These are phyloP conservation scores for Agaricus sinodeliciosus DNA, from an alignment of 768 basidiomycete genomes.

Conservation along the genomic window DNA sequence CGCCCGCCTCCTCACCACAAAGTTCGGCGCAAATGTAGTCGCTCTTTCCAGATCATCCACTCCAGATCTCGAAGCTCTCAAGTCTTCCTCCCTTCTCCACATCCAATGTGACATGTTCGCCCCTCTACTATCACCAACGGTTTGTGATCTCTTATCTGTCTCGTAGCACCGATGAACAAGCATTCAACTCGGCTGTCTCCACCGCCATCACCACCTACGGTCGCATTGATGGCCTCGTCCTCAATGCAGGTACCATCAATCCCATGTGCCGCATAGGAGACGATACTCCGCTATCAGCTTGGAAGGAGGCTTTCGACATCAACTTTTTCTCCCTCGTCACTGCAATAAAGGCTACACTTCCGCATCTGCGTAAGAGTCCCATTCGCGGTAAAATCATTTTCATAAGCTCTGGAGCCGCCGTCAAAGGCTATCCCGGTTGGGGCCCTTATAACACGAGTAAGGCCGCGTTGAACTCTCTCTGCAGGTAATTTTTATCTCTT, in stretches of 20 bases:
- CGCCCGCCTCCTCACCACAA: conserved; percentile 54
- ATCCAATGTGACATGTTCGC: conserved; percentile 76
- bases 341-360: conserved; percentile 59
- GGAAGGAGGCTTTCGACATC: conserved; percentile 74
- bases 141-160: conserved; percentile 10
- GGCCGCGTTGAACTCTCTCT: conserved; percentile 85
- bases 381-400: conserved; percentile 66
- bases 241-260: conserved; percentile 80
- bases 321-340: conserved; percentile 85
- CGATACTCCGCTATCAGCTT: conserved; percentile 43
- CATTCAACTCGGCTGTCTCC: conserved; percentile 49
- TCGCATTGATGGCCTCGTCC: conserved; percentile 66
- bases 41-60: conserved; percentile 68
- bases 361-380: conserved; percentile 56
- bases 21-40: conserved; percentile 62
- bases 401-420: conserved; percentile 81
- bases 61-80: conserved; percentile 52
- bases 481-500: conserved; percentile 39
- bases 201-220: conserved; percentile 48
- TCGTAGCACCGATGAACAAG: conserved; percentile 51
- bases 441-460: conserved; percentile 80
- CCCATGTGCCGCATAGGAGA: conserved; percentile 59
- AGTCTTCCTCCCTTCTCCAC: conserved; percentile 39
- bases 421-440: conserved; percentile 63
- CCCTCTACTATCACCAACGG: conserved; percentile 3